These are phyloP conservation scores for Helichrysum umbraculigerum DNA, from an alignment of 129 eudicot species.

Conservation along the genomic window DNA sequence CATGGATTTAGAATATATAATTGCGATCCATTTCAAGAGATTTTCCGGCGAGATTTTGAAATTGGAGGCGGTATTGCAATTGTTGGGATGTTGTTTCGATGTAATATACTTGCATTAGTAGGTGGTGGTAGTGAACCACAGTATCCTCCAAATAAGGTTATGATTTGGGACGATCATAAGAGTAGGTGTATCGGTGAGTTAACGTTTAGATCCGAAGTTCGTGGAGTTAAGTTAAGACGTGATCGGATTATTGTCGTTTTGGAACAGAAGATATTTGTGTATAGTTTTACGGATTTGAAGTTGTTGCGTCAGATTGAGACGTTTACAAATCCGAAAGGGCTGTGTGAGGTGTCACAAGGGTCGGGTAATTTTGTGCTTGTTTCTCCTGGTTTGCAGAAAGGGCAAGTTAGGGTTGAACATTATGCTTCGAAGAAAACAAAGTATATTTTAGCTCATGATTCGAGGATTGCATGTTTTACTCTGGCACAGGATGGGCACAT, in stretches of 20 bases:
- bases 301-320: slow-evolving; percentile 86
- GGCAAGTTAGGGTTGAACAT: slow-evolving; percentile 78
- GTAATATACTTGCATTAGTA: slow-evolving; percentile 78
- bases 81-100: slow-evolving; percentile 89
- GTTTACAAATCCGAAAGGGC: slow-evolving; percentile 78
- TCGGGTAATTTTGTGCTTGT: slow-evolving; percentile 69
- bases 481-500: slow-evolving; percentile 73
- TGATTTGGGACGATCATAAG: slow-evolving; percentile 95
- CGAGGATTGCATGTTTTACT: slow-evolving; percentile 77
- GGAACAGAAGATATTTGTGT: slow-evolving; percentile 80
- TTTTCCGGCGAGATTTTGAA: slow-evolving; percentile 77
- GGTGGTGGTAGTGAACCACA: slow-evolving; percentile 89
- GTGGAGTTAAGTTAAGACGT: slow-evolving; percentile 65
- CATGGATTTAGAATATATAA: slow-evolving; percentile 79
- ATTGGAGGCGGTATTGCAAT: slow-evolving; percentile 74
- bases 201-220: slow-evolving; percentile 76
- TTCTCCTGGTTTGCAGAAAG: slow-evolving; percentile 83
- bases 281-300: slow-evolving; percentile 77
- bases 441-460: slow-evolving; percentile 79
- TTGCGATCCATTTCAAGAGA: slow-evolving; percentile 82
- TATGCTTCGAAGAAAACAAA: slow-evolving; percentile 63
- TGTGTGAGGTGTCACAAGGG: slow-evolving; percentile 78
- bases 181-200: slow-evolving; percentile 81
- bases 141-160: slow-evolving; percentile 79
- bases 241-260: slow-evolving; percentile 80